Base-by-base conservation (phyloP, 345 rosid genomes). In the Heritiera littoralis region DNA sequence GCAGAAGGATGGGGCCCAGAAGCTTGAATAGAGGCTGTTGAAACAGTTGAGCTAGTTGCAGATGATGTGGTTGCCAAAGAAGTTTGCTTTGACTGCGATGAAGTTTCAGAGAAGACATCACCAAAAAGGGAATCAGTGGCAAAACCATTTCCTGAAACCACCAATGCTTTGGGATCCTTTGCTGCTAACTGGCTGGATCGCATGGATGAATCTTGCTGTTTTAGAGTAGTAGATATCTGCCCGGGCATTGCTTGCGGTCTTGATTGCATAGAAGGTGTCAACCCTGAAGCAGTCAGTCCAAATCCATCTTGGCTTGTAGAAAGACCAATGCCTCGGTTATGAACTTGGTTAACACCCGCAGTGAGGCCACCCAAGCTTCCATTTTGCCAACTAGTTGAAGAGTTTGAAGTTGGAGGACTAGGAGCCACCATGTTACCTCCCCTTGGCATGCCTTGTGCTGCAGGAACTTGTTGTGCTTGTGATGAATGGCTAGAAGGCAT, bases 41-140 rank as follows among this genome's bases (percentile, higher is more conserved):
- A 82, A 76, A 85, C 87, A 79, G 91, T 73, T 70, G 87, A 40
- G 79, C 84, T 84, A 49, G 84, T 81, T 45, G 84, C 73, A 61
- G 91, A 80, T 51, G 89, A 79, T 69, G 86, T 76, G 56, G 77
- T 78, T 54, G 83, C 74, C 18, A 71, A 78, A 72, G 89, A 40
- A 40, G 78, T 84, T 80, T 87, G 91, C 75, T 82, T 83, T 83
- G 89, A 84, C 85, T 87, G 92, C 17, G 84, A 72, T 79, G 94
- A 87, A 79, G 83, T 17, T 75, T 83, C 88, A 72, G 98, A 82
- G 85, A 94, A 91, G 48, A 86, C 93, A 86, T 89, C 95, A 73
- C 97, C 97, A 55, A 90, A 91, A 80, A 85, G 88, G 74, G 99
- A 89, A 79, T 88, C 88, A 67, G 97, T 77, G 77, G 96, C 69